phyloP scores from a whole-genome alignment of 2,329 filamentous ascomycete genomes.

The Aaosphaeria pasadenensis region DNA sequence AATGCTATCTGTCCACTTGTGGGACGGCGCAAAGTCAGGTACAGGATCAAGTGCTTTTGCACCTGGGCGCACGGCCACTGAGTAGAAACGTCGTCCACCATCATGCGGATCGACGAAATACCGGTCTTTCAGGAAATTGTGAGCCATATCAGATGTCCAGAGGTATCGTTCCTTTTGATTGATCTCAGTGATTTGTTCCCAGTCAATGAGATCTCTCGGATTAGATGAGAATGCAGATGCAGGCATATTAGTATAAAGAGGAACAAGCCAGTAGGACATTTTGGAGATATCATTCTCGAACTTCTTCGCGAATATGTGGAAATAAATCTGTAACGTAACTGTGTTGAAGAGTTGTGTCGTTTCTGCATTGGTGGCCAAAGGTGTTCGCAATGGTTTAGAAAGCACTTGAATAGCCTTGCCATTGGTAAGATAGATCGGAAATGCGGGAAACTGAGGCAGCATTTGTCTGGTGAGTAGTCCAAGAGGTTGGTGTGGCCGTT shows the following conservation, averaged over 20 bases:
- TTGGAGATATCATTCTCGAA: constrained; percentile 63
- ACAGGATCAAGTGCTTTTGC: constrained; percentile 65
- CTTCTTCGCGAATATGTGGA: constrained; percentile 84
- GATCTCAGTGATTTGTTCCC: constrained; percentile 53
- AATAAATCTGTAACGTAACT: constrained; percentile 75
- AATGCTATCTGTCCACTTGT: constrained; percentile 55
- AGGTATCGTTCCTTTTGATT: constrained; percentile 36
- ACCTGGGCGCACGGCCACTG: constrained; percentile 43
- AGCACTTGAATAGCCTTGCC: constrained; percentile 59
- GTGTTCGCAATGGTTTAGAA: constrained; percentile 43
- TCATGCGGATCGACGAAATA: constrained; percentile 58
- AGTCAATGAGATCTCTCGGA: constrained; percentile 53
- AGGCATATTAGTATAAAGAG: constrained; percentile 37
- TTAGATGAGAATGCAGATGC: constrained; percentile 1
- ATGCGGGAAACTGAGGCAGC: constrained; percentile 63
- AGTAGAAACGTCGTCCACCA: constrained; percentile 59
- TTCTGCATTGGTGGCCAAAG: constrained; percentile 45
- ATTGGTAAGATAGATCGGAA: constrained; percentile 70
- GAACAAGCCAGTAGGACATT: constrained; percentile 82
- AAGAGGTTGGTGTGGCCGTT: constrained; percentile 60
- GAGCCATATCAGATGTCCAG: constrained; percentile 44
- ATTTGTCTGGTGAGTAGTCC: constrained; percentile 66
- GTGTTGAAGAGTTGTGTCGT: constrained; percentile 57
- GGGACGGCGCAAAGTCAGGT: constrained; percentile 52
- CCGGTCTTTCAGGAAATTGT: constrained; percentile 43